Evolutionary conservation across 2,329 filamentous ascomycete genomes (phyloP).

Genomic region (Fusarium sp.): DNA sequence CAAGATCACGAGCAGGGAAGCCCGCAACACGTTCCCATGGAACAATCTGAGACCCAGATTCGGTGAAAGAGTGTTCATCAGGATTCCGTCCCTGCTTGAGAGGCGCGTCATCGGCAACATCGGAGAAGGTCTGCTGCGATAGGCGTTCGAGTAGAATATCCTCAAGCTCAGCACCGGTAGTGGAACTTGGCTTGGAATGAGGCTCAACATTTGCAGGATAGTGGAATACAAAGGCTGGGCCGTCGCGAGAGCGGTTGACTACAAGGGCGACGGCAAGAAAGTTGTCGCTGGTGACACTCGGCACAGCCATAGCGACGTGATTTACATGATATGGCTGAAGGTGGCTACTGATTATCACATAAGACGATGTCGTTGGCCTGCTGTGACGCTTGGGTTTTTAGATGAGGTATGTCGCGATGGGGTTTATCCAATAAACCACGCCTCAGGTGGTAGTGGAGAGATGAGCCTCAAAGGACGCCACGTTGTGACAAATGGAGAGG

Average conservation of each 20-base stretch:
- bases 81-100: conserved; percentile 64
- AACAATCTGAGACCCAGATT: conserved; percentile 69
- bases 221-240: conserved; percentile 87
- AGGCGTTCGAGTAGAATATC: conserved; percentile 65
- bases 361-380: conserved; percentile 8
- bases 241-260: conserved; percentile 80
- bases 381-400: background rate
- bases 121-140: conserved; percentile 54
- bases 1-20: conserved; percentile 81
- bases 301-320: conserved; percentile 56
- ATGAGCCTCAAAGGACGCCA: conserved; percentile 40
- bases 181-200: conserved; percentile 52
- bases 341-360: conserved; percentile 11
- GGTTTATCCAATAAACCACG: conserved; percentile 25
- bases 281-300: conserved; percentile 66
- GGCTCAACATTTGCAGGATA: conserved; percentile 75
- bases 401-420: conserved; percentile 25
- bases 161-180: conserved; percentile 60
- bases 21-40: conserved; percentile 82
- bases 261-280: conserved; percentile 80
- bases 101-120: conserved; percentile 55
- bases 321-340: conserved; percentile 40
- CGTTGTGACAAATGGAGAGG: conserved; percentile 9
- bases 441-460: conserved; percentile 31
- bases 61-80: conserved; percentile 68